These are phyloP conservation scores for Rhododendron henanense DNA, from an alignment of 148 eudicot genomes.

Conservation along the genomic window DNA sequence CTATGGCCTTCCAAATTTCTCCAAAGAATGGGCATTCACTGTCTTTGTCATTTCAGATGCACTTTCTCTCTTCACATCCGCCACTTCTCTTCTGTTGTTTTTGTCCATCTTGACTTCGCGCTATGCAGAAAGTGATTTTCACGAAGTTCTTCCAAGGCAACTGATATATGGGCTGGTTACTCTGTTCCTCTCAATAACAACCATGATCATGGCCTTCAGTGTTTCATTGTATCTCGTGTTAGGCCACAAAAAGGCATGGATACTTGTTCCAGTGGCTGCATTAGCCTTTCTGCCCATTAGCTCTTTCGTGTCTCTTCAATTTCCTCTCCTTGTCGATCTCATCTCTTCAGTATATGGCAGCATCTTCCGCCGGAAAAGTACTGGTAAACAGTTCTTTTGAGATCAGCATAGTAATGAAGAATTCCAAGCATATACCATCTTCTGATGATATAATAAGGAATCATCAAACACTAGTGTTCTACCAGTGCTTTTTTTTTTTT, in stretches of 20 bases:
- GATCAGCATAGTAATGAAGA: too few species aligned
- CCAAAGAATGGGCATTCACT: neutral
- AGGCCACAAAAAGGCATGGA: neutral
- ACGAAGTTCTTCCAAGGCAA: neutral
- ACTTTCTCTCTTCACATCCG: neutral
- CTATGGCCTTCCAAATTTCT: neutral
- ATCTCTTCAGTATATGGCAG: too few species aligned
- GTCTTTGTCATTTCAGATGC: neutral
- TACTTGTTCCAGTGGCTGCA: too few species aligned
- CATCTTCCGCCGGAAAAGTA: too few species aligned
- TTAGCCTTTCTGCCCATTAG: too few species aligned
- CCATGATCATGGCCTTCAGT: neutral
- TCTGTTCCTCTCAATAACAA: neutral
- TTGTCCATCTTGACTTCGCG: neutral
- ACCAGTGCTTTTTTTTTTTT: too few species aligned
- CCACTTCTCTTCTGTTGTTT: neutral
- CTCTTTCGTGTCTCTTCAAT: too few species aligned
- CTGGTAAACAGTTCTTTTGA: too few species aligned
- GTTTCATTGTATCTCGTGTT: neutral
- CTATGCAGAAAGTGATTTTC: neutral
- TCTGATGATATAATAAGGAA: too few species aligned
- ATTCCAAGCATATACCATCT: too few species aligned
- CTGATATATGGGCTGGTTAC: neutral
- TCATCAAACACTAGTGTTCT: too few species aligned
- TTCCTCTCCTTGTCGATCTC: too few species aligned